Conservation (phyloP, 495 filamentous ascomycete genomes). For the Lasiosphaeria hispida region DNA sequence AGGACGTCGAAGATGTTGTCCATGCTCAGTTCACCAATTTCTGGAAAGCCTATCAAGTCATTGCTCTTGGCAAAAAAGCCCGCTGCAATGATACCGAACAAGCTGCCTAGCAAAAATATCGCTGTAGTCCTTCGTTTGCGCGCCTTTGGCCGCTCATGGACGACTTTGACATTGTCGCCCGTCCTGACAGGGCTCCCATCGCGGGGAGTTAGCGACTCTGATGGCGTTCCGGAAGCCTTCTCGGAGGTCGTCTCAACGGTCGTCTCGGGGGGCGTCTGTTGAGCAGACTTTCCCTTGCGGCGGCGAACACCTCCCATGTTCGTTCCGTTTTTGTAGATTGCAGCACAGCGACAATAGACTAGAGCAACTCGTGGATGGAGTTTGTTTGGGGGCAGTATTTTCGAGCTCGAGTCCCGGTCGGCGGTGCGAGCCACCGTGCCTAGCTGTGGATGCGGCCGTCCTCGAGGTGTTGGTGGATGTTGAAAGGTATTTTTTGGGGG, state of each 20-base stretch:
- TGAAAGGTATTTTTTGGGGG: too few species aligned
- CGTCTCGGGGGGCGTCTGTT: not conserved
- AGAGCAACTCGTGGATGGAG: too few species aligned
- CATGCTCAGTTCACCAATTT: conserved; percentile 77
- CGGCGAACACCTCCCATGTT: too few species aligned
- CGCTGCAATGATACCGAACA: conserved; percentile 79
- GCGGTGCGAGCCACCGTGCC: too few species aligned
- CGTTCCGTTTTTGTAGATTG: too few species aligned
- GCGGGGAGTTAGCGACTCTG: conserved; percentile 35
- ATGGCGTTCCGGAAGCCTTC: conserved; percentile 24
- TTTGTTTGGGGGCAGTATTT: too few species aligned
- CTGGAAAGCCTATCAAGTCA: conserved; percentile 79
- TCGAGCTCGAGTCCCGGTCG: too few species aligned
- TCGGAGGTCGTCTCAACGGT: not conserved
- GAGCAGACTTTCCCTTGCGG: too few species aligned
- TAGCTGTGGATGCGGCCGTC: too few species aligned
- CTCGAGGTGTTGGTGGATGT: too few species aligned
- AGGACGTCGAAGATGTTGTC: conserved; percentile 79
- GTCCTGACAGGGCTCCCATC: conserved; percentile 46
- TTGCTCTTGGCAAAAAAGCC: conserved; percentile 81
- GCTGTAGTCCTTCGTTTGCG: conserved; percentile 70
- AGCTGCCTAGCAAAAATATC: conserved; percentile 77
- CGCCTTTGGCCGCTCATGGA: conserved; percentile 44
- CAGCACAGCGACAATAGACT: too few species aligned
- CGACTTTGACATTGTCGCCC: conserved; percentile 41